Evolutionary conservation across 441 rosid genomes (phyloP), one percentile per base, ranked within the genome.

Genomic region (Populus hybrid): DNA sequence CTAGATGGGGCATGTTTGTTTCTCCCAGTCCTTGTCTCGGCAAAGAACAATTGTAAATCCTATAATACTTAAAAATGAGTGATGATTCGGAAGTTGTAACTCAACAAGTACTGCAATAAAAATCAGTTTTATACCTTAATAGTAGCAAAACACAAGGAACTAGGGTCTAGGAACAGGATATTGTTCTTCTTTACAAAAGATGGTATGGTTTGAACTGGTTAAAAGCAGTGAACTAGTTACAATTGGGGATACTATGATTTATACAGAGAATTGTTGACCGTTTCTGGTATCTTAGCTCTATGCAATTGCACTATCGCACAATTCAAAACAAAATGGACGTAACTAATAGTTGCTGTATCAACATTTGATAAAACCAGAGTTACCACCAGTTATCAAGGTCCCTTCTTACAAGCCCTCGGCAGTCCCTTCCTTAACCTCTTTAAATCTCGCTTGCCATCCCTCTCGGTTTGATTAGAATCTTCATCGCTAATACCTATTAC

Each of bases 391-490:
- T 50, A 50, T 16, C 57, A 50, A 50, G 57, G 18, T 50, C 57
- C 59, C 67, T 82, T 76, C 80, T 73, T 79, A 54, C 75, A 76
- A 26, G 80, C 57, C 78, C 85, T 79, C 2, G 71, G 61, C 67
- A 65, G 78, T 70, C 82, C 80, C 76, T 20, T 82, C 67, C 78
- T 73, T 1, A 69, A 50, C 40, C 82, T 79, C 76, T 73, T 82
- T n/a, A 76, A 23, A 10, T 20, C 73, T 54, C 5, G 74, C 50
- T 35, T 63, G 6, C 1, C 40, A 21, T 40, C 32, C 63, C 65
- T 74, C 69, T 28, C 67, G 0, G 16, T 71, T 35, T 69, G 50
- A 61, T 18, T 50, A 1, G 11, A 9, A 36, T 70, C 38, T 1
- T 46, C 61, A 5, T 69, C 35, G 6, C 72, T 68, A 10, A 30